Evolutionary conservation across 192 early-diverging fungal genomes (phyloP), one percentile per base, ranked within the genome.

Genomic region (Funneliformis mosseae): DNA sequence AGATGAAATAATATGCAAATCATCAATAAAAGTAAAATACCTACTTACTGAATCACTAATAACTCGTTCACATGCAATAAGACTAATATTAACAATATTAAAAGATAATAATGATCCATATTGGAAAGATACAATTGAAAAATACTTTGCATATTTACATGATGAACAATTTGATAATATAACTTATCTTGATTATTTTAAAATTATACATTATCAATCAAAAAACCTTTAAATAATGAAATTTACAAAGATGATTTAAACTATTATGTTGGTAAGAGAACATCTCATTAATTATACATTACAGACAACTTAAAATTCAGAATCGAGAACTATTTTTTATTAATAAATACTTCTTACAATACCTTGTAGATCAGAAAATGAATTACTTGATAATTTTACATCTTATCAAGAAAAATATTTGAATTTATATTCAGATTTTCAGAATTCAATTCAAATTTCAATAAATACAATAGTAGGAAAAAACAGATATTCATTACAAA

Each of bases 1-100:
- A 8, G 69, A 16, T n/a, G 39, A 39, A 71, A 71, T 16, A 71
- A 71, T 71, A 71, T 71, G 69, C 38, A 71, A 71, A 3, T 71
- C 69, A 43, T 71, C 69, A 42, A 8, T 43, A 27, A 8, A 41
- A 21, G 67, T 69, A 43, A 69, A 69, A 43, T 71, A 39, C 18
- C 9, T 71, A 38, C 18, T 18, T 9, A 71, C 38, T 42, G 69
- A 71, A 7, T 5, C 42, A 21, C 27, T n/a, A 42, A 71, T 3
- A 0, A 39, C 39, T 28, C 27, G 1, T 4, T 63, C 25, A 63
- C 23, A 8, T 63, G 7, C 8, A 10, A n/a, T 27, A 63, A 27
- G 62, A 63, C 27, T 8, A 63, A n/a, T n/a, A n/a, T n/a, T n/a
- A n/a, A n/a, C n/a, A n/a, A n/a, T n/a, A n/a, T n/a, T n/a, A n/a